Percentiles rank a stretch among this genome's conserved stretches.
phyloP scores from a whole-genome alignment of 176 grass and related monocot genomes.

The Rhynchospora pubera region DNA sequence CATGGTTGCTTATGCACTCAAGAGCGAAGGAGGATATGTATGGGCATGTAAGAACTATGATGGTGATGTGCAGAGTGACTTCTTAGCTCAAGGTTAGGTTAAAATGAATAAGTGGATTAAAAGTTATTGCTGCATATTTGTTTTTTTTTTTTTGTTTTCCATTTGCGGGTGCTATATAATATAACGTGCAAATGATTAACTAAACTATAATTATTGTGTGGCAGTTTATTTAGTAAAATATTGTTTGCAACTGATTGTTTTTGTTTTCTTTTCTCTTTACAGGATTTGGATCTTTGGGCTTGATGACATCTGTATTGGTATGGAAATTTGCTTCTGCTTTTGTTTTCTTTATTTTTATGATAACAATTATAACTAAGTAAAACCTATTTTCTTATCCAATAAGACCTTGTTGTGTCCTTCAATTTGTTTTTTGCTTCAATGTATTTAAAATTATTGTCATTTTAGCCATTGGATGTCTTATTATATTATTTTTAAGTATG shows the following conservation, averaged over 20 bases:
- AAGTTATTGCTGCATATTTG: constrained; percentile 1
- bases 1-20: constrained; percentile 97
- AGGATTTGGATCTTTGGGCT: constrained; percentile 95
- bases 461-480: not conserved
- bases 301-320: constrained; percentile 99
- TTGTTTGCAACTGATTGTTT: constrained; percentile 7
- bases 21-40: constrained; percentile 90
- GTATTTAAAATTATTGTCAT: not conserved
- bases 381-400: constrained; percentile 5
- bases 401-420: not conserved
- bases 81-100: constrained; percentile 85
- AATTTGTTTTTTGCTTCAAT: not conserved
- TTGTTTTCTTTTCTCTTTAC: constrained; percentile 22
- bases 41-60: constrained; percentile 99
- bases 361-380: not conserved
- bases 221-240: not conserved
- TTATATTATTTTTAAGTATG: not conserved
- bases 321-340: constrained; percentile 9
- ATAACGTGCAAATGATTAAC: constrained; percentile 1
- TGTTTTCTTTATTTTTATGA: not conserved
- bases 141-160: not conserved
- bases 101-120: constrained; percentile 10
- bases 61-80: constrained; percentile 97
- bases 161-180: not conserved
- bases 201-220: not conserved